A percentile compares a stretch with the other conserved stretches of the same genome.
These are phyloP conservation scores for Boletus fagicola DNA, from an alignment of 768 basidiomycete genomes.

Conservation along the genomic window DNA sequence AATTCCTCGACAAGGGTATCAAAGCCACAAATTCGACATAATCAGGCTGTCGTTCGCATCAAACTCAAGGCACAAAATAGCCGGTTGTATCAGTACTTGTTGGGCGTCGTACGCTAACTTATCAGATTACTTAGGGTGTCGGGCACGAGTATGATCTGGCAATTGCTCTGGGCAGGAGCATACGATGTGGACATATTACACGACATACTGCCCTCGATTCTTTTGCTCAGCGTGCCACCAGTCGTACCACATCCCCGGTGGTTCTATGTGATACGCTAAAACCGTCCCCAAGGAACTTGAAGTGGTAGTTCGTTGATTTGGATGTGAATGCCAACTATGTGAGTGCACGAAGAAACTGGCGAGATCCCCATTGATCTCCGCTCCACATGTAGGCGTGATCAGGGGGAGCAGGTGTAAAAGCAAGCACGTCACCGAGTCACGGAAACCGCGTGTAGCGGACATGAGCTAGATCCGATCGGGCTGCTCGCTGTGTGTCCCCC, in stretches of 20 bases:
- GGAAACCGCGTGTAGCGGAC: conserved; percentile 7
- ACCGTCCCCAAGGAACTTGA: no score
- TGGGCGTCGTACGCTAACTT: not conserved
- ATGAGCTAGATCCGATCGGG: conserved; percentile 10
- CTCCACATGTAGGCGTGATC: not conserved
- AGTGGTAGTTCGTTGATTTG: not conserved
- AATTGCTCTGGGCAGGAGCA: not conserved
- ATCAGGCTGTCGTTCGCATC: not conserved
- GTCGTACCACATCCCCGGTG: not conserved
- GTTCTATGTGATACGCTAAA: not conserved
- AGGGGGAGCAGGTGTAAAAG: not conserved
- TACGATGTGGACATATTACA: not conserved
- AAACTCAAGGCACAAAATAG: not conserved
- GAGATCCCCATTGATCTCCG: not conserved
- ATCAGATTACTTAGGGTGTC: not conserved
- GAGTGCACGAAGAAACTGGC: not conserved
- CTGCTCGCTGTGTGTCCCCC: conserved; percentile 7
- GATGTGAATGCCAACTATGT: not conserved
- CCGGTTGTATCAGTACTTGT: not conserved
- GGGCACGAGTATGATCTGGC: not conserved
- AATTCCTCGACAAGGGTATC: not conserved
- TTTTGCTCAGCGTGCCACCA: no score
- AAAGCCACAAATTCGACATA: not conserved
- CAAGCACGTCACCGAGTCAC: not conserved
- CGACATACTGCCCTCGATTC: not conserved